Base-by-base conservation (phyloP, 1,139 yeast species). In the Diutina rugosa region DNA sequence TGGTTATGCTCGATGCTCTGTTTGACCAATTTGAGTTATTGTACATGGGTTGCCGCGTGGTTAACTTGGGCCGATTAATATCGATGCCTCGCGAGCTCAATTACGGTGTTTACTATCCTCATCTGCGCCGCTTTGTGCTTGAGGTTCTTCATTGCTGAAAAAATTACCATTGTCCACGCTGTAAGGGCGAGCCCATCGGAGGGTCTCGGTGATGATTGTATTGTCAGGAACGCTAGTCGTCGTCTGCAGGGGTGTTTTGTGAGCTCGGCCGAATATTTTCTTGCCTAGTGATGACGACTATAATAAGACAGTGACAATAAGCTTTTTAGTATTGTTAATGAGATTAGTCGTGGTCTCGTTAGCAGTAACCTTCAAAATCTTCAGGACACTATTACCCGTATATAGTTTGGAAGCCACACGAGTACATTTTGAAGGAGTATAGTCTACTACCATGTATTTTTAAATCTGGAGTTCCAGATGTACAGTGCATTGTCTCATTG, bases 41-140 rank as follows among this genome's bases (percentile, higher is more conserved):
- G 0, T 90, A 89, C 66, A 87, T 87, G 64, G 96, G 93, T 1
- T 89, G 97, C 65, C 83, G 82, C 66, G 87, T 88, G 32, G 66
- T 89, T 46, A 93, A 90, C 63, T 79, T 95, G 0, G 88, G 95
- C 0, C 68, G 68, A 30, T 78, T 88, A 56, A 63, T 82, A 12
- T 70, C 72, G 35, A 70, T 71, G 46, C 74, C 76, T 51, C 72
- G 81, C 55, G 75, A 70, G 58, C 74, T 85, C 48, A 80, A 81
- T 61, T 91, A 88, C 71, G 71, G 84, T 30, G 96, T 88, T 67
- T 90, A 87, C 65, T 71, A 65, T 56, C 90, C 96, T 0, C 70
- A 14, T 9, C 28, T 32, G 44, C 44, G 45, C 29, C 30, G 18
- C 9, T 49, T 49, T 18, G 35, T 32, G 12, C 44, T 32, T 9